Evolutionary conservation across 2,329 filamentous ascomycete species (phyloP).

Genomic region (Botryotinia convoluta): DNA sequence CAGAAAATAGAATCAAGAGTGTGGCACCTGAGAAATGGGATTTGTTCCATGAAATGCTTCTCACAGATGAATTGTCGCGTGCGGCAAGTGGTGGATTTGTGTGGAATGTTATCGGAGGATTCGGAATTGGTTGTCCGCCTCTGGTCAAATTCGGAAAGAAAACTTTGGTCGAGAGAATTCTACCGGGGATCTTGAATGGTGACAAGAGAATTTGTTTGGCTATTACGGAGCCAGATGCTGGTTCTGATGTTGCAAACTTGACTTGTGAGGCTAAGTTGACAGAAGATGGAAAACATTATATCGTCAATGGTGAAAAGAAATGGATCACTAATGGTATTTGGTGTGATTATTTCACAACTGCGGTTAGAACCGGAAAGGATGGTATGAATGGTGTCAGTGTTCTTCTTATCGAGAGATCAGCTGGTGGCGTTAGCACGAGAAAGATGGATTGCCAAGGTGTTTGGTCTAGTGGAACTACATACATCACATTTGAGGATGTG

Average conservation of each 20-base stretch:
- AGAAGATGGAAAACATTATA: conserved; percentile 97
- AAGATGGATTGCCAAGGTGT: conserved; percentile 99
- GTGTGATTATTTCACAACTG: conserved; percentile 96
- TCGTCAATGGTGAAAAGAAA: conserved; percentile 99
- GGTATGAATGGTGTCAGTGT: conserved; percentile 94
- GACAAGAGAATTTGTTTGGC: conserved; percentile 98
- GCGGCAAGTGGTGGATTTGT: conserved; percentile 88
- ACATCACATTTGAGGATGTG: conserved; percentile 97
- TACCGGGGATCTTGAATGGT: conserved; percentile 82
- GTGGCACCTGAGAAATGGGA: conserved; percentile 92
- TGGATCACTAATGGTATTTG: conserved; percentile 99
- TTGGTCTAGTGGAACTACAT: conserved; percentile 92
- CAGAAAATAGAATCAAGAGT: conserved; percentile 67
- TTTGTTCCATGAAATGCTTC: conserved; percentile 93
- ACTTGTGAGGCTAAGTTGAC: conserved; percentile 93
- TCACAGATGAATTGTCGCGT: conserved; percentile 93
- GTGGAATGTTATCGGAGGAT: conserved; percentile 97
- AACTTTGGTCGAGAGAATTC: conserved; percentile 65
- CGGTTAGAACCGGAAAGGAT: conserved; percentile 80
- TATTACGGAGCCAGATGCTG: conserved; percentile 95
- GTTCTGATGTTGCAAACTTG: conserved; percentile 91
- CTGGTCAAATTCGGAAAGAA: conserved; percentile 47
- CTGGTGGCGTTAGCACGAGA: conserved; percentile 84
- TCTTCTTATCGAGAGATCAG: conserved; percentile 83
- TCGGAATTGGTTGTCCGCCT: conserved; percentile 89